Evolutionary conservation across 1,139 yeast genomes (phyloP).

Genomic region (Nakaseomyces bracarensis): DNA sequence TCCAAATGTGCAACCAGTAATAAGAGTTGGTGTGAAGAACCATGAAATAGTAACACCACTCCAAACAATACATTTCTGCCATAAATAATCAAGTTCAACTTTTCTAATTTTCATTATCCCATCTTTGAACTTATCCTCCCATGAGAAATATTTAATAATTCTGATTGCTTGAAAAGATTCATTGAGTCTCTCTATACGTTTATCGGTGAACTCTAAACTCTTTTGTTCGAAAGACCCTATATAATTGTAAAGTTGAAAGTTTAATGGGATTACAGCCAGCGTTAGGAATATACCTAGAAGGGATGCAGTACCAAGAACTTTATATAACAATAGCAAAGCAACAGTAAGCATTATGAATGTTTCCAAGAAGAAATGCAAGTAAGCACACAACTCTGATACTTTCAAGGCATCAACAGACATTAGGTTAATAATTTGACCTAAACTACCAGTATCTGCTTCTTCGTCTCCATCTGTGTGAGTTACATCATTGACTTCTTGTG

Average conservation of each 20-base stretch:
- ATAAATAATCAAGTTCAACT: slow-evolving; percentile 5
- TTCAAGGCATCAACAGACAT: slow-evolving; percentile 49
- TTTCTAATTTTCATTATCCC: slow-evolving; percentile 5
- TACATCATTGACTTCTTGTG: slow-evolving; percentile 24
- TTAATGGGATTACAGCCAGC: slow-evolving; percentile 7
- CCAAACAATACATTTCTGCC: slow-evolving; percentile 7
- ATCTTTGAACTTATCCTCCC: slow-evolving; percentile 8
- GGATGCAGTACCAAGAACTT: slow-evolving; percentile 7
- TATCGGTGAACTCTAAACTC: slow-evolving; percentile 6
- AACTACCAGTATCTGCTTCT: slow-evolving; percentile 44
- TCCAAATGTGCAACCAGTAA: slow-evolving; percentile 8
- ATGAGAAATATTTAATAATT: slow-evolving; percentile 9
- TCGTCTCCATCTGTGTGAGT: slow-evolving; percentile 25
- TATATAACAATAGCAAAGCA: slow-evolving; percentile 6
- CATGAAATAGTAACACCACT: slow-evolving; percentile 5
- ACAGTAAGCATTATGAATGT: slow-evolving; percentile 8
- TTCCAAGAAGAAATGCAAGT: slow-evolving; percentile 6
- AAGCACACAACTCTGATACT: slow-evolving; percentile 35
- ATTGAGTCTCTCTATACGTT: slow-evolving; percentile 8
- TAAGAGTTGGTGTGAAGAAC: slow-evolving; percentile 9
- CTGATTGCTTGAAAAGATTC: slow-evolving; percentile 9
- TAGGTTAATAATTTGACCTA: slow-evolving; percentile 51
- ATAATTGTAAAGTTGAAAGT: slow-evolving; percentile 6
- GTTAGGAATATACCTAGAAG: slow-evolving; percentile 7
- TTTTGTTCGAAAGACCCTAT: slow-evolving; percentile 6